Evolutionary conservation across 2,329 filamentous ascomycete genomes (phyloP).

Genomic region (Pseudopithomyces maydicus): DNA sequence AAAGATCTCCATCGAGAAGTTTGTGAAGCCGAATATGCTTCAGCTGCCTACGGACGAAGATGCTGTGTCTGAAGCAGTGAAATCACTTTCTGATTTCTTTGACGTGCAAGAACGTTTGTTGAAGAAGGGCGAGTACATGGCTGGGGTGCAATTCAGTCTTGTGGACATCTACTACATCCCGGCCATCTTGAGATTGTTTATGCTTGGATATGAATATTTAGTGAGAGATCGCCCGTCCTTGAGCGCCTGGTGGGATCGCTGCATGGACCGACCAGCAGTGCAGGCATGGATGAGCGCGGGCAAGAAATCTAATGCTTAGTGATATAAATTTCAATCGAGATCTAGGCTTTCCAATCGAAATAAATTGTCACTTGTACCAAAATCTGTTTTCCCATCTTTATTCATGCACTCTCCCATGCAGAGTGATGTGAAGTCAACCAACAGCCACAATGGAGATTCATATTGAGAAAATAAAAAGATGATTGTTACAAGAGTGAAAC

Average conservation of each 20-base stretch:
- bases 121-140: constrained; percentile 51
- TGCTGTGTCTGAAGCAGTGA: constrained; percentile 45
- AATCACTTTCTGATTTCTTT: constrained; percentile 49
- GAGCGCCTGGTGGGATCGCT: constrained; percentile 25
- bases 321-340: neutral
- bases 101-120: constrained; percentile 50
- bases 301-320: constrained; percentile 14
- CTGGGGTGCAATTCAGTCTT: constrained; percentile 51
- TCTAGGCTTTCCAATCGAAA: neutral
- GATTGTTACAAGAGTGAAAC: too few species aligned
- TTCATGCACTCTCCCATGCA: neutral
- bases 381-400: neutral
- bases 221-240: constrained; percentile 19
- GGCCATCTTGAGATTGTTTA: constrained; percentile 50
- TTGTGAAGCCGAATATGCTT: constrained; percentile 50
- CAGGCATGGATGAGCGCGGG: constrained; percentile 21
- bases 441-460: neutral
- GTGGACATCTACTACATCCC: constrained; percentile 57
- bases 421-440: neutral
- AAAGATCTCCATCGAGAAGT: constrained; percentile 53
- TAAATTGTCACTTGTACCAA: neutral
- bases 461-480: too few species aligned
- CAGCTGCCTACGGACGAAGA: constrained; percentile 50
- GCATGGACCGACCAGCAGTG: constrained; percentile 20
- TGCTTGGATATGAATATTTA: constrained; percentile 17